phyloP scores from a whole-genome alignment of 2,329 filamentous ascomycete species.

The Ramularia collo-cygni region DNA sequence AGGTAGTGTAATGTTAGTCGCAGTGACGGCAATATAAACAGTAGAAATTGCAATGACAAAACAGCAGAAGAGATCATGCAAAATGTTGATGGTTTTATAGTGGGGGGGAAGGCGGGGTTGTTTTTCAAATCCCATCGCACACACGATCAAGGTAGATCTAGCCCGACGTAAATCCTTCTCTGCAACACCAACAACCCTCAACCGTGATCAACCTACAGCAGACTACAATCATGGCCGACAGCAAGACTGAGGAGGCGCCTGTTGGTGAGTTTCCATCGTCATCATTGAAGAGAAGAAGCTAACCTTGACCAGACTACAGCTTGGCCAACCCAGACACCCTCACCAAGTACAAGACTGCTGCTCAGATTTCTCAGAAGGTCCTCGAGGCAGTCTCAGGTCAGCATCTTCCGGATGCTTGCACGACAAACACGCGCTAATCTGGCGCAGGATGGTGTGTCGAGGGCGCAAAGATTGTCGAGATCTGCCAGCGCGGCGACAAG shows the following conservation, averaged over 20 bases:
- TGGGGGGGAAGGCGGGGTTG: no score
- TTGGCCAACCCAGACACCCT: conserved; percentile 45
- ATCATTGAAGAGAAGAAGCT: not conserved
- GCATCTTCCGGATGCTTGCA: conserved; percentile 14
- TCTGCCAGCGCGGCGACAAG: conserved; percentile 95
- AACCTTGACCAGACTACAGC: conserved; percentile 27
- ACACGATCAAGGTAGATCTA: no score
- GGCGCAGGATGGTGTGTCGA: conserved; percentile 60
- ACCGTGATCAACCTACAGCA: not conserved
- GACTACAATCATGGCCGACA: conserved; percentile 3
- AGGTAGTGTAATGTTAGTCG: no score
- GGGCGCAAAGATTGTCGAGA: conserved; percentile 83
- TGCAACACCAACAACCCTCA: not conserved
- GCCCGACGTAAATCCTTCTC: no score
- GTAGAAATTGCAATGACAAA: no score
- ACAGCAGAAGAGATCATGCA: no score
- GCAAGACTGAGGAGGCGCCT: conserved; percentile 24
- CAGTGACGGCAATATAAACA: no score
- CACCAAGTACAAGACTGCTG: conserved; percentile 98
- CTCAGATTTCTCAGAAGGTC: conserved; percentile 90
- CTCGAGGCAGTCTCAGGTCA: conserved; percentile 70
- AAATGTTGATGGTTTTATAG: no score
- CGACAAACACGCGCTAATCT: no score
- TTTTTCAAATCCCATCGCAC: no score
- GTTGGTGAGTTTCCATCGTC: conserved; percentile 18